Evolutionary conservation across 495 filamentous ascomycete species (phyloP).

Genomic region (Hypomontagnella submonticulosa): DNA sequence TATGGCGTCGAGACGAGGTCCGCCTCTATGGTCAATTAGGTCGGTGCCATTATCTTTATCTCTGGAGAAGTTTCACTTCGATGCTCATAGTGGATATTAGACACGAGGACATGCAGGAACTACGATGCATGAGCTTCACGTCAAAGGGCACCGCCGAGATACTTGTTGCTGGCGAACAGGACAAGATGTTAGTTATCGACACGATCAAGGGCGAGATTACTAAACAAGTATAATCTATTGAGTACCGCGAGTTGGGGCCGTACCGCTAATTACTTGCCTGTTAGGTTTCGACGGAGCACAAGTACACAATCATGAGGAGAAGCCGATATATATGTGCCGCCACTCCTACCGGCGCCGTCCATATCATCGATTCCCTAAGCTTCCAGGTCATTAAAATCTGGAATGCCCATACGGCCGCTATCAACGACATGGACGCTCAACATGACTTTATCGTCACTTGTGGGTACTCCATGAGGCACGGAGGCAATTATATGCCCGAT

Average conservation of each 20-base stretch:
- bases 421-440: constrained; percentile 96
- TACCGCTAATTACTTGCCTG: constrained; percentile 22
- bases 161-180: constrained; percentile 86
- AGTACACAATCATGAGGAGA: constrained; percentile 91
- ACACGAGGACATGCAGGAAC: constrained; percentile 78
- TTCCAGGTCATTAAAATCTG: constrained; percentile 84
- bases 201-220: constrained; percentile 83
- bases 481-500: constrained; percentile 74
- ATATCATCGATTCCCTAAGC: constrained; percentile 82
- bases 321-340: constrained; percentile 92
- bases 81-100: constrained; percentile 51
- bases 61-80: neutral
- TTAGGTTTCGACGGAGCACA: constrained; percentile 74
- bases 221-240: constrained; percentile 64
- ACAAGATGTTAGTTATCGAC: constrained; percentile 89
- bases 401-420: constrained; percentile 83
- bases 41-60: constrained; percentile 47
- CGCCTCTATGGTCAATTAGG: constrained; percentile 86
- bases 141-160: constrained; percentile 83
- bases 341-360: constrained; percentile 81
- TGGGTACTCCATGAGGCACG: constrained; percentile 81
- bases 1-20: constrained; percentile 81
- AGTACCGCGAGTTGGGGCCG: neutral
- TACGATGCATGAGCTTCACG: constrained; percentile 94
- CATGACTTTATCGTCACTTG: constrained; percentile 93